Evolutionary conservation across 2,329 filamentous ascomycete species (phyloP).

Genomic region (Westerdykella ornata): DNA sequence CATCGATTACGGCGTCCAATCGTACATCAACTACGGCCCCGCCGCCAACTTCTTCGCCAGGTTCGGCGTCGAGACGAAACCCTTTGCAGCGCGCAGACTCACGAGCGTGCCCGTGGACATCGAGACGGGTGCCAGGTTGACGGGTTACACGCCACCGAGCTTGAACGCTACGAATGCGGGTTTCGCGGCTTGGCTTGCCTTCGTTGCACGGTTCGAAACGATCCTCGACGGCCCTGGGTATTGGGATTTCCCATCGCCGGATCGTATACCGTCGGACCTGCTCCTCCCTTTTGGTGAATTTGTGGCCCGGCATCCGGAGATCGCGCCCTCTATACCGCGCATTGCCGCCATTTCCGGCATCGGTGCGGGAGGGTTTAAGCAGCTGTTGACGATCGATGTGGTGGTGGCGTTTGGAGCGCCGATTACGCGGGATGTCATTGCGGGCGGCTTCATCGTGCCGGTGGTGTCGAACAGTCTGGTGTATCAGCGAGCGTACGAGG

Average conservation of each 20-base stretch:
- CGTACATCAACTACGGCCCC: slow-evolving; percentile 39
- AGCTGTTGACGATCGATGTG: slow-evolving; percentile 13
- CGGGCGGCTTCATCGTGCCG: slow-evolving; percentile 8
- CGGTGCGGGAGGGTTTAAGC: slow-evolving; percentile 14
- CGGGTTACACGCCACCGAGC: slow-evolving; percentile 12
- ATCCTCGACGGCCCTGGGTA: slow-evolving; percentile 15
- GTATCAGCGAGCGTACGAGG: slow-evolving; percentile 16
- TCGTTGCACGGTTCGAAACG: slow-evolving; percentile 14
- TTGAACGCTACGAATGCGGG: slow-evolving; percentile 12
- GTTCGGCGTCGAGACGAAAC: slow-evolving; percentile 33
- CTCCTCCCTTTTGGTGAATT: slow-evolving; percentile 47
- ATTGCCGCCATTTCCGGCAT: slow-evolving; percentile 16
- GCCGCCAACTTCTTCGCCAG: slow-evolving; percentile 43
- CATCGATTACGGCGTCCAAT: slow-evolving; percentile 36
- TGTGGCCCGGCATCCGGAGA: slow-evolving; percentile 37
- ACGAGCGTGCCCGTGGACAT: slow-evolving; percentile 28
- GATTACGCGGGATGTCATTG: slow-evolving; percentile 10
- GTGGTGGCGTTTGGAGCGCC: slow-evolving; percentile 17
- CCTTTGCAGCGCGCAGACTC: slow-evolving; percentile 5
- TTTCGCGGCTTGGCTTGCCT: slow-evolving; percentile 13
- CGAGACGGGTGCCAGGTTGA: slow-evolving; percentile 16
- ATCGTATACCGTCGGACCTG: slow-evolving; percentile 43
- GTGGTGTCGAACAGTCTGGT: slow-evolving; percentile 16
- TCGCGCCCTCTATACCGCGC: slow-evolving; percentile 14
- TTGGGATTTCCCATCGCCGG: slow-evolving; percentile 26